These are phyloP conservation scores for Moesziomyces globuligerus DNA, from an alignment of 1,284 basidiomycete genomes.

Conservation along the genomic window DNA sequence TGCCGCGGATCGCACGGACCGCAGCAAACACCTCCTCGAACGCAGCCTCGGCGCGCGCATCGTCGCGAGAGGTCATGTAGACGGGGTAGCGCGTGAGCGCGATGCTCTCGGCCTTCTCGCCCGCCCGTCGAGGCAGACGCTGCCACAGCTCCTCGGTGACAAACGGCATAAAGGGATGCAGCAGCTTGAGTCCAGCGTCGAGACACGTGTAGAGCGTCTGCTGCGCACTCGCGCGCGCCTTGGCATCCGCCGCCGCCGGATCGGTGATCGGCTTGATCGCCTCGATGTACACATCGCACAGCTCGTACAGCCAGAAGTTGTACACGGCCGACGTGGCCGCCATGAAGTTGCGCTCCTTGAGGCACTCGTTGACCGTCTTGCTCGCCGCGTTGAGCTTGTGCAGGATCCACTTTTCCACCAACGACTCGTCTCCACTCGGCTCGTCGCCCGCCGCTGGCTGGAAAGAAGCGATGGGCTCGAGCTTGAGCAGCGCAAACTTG, in stretches of 20 bases:
- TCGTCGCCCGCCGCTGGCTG: conserved; percentile 67
- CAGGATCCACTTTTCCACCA: conserved; percentile 95
- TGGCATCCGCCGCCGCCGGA: conserved; percentile 74
- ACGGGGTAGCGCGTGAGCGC: conserved; percentile 88
- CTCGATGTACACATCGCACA: conserved; percentile 95
- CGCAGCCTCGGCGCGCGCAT: conserved; percentile 28
- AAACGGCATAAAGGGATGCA: conserved; percentile 99
- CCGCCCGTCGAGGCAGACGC: conserved; percentile 82
- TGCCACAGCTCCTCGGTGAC: conserved; percentile 99
- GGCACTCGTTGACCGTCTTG: conserved; percentile 78
- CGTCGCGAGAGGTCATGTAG: conserved; percentile 59
- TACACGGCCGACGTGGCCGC: conserved; percentile 83
- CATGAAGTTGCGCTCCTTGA: conserved; percentile 91
- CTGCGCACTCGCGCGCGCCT: conserved; percentile 83
- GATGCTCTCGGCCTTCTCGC: conserved; percentile 83
- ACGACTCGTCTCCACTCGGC: conserved; percentile 87
- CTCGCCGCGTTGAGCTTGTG: conserved; percentile 90
- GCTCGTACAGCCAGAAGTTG: conserved; percentile 97
- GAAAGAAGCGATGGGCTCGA: conserved; percentile 61
- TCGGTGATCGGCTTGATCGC: conserved; percentile 90
- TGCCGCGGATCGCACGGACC: conserved; percentile 82
- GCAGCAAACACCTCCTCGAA: conserved; percentile 88
- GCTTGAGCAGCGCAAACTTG: conserved; percentile 79
- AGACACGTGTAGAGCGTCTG: conserved; percentile 96
- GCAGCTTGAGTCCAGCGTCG: conserved; percentile 85